These are phyloP conservation scores for Chlorella sp. DNA, from an alignment of 139 green algal genomes.

Conservation along the genomic window DNA sequence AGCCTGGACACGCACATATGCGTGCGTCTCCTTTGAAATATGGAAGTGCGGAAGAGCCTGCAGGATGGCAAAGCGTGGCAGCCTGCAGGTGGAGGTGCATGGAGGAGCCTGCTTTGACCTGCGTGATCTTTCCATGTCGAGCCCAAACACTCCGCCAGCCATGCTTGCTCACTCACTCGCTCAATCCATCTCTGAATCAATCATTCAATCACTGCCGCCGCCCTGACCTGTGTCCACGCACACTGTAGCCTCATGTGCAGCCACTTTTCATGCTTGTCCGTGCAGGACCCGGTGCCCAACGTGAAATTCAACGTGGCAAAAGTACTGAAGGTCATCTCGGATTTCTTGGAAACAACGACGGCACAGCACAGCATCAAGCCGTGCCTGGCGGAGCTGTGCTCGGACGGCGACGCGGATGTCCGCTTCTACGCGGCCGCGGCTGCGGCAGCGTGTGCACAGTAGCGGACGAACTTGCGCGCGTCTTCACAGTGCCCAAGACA, in stretches of 20 bases:
- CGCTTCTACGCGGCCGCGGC: conserved; percentile 75
- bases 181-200: neutral
- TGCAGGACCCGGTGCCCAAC: conserved; percentile 81
- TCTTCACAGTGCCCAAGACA: neutral
- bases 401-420: conserved; percentile 94
- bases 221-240: too few relatives aligned
- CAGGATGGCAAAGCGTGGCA: too few relatives aligned
- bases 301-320: conserved; percentile 96
- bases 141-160: neutral
- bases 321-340: conserved; percentile 83
- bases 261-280: neutral
- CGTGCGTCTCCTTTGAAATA: too few relatives aligned
- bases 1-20: neutral
- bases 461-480: neutral
- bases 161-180: neutral
- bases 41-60: too few relatives aligned
- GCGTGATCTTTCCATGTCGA: neutral
- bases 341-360: conserved; percentile 74
- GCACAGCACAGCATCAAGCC: conserved; percentile 85
- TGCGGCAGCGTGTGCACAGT: neutral
- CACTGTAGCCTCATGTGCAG: too few relatives aligned
- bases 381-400: conserved; percentile 81
- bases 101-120: neutral
- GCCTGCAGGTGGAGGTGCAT: neutral
- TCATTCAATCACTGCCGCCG: too few relatives aligned